Evolutionary conservation across 2,329 filamentous ascomycete species (phyloP).

Genomic region (Hypoxylon rubiginosum): DNA sequence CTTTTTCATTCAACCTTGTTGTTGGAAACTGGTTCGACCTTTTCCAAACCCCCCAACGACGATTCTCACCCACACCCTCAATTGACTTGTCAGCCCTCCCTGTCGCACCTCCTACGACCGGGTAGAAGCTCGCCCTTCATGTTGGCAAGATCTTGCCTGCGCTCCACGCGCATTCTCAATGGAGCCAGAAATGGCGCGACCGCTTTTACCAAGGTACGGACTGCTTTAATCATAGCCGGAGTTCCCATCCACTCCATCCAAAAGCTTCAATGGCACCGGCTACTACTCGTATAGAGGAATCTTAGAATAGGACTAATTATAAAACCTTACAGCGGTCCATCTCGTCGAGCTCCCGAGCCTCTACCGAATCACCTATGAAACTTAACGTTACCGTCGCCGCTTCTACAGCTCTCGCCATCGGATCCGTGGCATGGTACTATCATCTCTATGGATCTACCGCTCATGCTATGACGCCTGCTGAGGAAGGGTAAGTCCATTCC

Average conservation of each 20-base stretch:
- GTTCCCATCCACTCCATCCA: slow-evolving; percentile 13
- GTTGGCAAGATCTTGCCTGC: slow-evolving; percentile 93
- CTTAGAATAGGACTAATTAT: slow-evolving; percentile 55
- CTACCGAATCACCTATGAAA: slow-evolving; percentile 80
- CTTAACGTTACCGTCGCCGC: slow-evolving; percentile 88
- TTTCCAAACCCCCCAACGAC: slow-evolving; percentile 40
- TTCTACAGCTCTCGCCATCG: slow-evolving; percentile 87
- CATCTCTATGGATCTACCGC: slow-evolving; percentile 92
- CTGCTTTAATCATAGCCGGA: slow-evolving; percentile 9
- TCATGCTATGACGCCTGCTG: slow-evolving; percentile 90
- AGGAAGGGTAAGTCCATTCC: slow-evolving; percentile 89
- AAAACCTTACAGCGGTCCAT: slow-evolving; percentile 66
- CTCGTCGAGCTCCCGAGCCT: slow-evolving; percentile 79
- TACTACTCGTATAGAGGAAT: slow-evolving; percentile 6
- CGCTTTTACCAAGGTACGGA: slow-evolving; percentile 80
- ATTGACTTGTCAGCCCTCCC: slow-evolving; percentile 49
- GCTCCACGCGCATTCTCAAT: slow-evolving; percentile 88
- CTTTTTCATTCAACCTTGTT: slow-evolving; percentile 49
- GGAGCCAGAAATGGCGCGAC: slow-evolving; percentile 80
- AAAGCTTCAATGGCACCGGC: slow-evolving; percentile 37
- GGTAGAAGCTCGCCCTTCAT: slow-evolving; percentile 73
- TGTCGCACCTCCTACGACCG: slow-evolving; percentile 52
- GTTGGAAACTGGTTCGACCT: slow-evolving; percentile 43
- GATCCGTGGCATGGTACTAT: slow-evolving; percentile 96
- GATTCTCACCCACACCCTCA: slow-evolving; percentile 39